A percentile compares a stretch with the other conserved stretches of the same genome.
Evolutionary conservation across 306 rosid genomes (phyloP).

Genomic region (Gleditsia sinensis): DNA sequence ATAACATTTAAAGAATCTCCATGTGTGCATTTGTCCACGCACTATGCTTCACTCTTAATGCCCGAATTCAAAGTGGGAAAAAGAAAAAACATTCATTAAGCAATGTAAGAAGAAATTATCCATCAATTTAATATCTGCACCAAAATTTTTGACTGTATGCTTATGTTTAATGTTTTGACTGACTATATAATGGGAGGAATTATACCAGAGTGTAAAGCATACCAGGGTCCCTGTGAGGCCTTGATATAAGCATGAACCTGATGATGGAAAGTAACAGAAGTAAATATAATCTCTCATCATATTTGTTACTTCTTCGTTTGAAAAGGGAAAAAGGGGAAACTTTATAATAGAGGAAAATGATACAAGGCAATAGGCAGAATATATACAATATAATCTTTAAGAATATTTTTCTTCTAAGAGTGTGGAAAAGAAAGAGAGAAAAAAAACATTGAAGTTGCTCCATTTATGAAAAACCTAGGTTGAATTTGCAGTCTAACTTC

Average conservation of each 20-base stretch:
- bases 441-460: neutral
- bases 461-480: neutral
- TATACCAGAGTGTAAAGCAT: constrained; percentile 92
- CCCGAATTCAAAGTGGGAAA: neutral
- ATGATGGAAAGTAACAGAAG: constrained; percentile 15
- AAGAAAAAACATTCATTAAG: neutral
- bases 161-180: constrained; percentile 17
- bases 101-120: neutral
- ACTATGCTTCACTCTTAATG: neutral
- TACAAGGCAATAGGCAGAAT: neutral
- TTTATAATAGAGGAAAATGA: neutral
- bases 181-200: constrained; percentile 3
- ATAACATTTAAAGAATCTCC: neutral
- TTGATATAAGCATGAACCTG: constrained; percentile 95
- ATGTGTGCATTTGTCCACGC: neutral
- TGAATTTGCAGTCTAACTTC: neutral
- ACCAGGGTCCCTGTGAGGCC: constrained; percentile 90
- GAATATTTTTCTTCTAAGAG: neutral
- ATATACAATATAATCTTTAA: neutral
- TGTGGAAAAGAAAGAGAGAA: neutral
- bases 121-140: neutral
- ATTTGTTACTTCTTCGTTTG: neutral
- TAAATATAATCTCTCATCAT: constrained; percentile 21
- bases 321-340: neutral
- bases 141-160: neutral